Evolutionary conservation across 2,329 filamentous ascomycete genomes (phyloP).

Genomic region (Ophiostoma sp.): DNA sequence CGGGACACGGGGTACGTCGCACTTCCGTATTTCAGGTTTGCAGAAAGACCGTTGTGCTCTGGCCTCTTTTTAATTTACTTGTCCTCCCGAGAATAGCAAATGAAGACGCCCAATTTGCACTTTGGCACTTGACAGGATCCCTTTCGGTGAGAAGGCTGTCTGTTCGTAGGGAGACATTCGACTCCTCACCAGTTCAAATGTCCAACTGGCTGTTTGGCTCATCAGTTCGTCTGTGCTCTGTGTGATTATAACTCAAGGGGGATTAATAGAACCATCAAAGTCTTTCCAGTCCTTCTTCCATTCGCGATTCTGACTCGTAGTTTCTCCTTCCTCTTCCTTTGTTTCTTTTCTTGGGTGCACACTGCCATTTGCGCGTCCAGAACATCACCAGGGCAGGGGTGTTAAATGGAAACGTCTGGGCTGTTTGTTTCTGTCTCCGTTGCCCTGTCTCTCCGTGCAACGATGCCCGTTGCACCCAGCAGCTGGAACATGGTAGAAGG

Average conservation of each 20-base stretch:
- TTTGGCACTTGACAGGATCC: neutral
- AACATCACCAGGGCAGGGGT: neutral
- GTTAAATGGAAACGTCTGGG: slow-evolving; percentile 4
- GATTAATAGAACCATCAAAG: neutral
- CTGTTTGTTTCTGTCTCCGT: neutral
- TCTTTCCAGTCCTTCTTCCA: neutral
- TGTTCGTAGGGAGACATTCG: neutral
- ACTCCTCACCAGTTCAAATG: neutral
- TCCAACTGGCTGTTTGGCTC: neutral
- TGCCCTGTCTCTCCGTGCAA: neutral
- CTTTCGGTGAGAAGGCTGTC: neutral
- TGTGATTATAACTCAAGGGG: neutral
- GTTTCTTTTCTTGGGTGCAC: neutral
- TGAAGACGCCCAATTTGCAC: neutral
- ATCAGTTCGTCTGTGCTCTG: neutral
- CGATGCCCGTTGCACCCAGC: neutral
- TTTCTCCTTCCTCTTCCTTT: neutral
- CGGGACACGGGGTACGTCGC: slow-evolving; percentile 15
- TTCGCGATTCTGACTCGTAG: neutral
- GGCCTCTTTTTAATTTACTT: neutral
- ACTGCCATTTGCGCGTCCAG: neutral
- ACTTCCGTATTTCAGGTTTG: slow-evolving; percentile 15
- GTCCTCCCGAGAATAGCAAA: neutral
- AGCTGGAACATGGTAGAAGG: neutral
- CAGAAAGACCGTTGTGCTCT: neutral